Conservation (phyloP, 1,284 basidiomycete genomes). For the Flammula alnicola region DNA sequence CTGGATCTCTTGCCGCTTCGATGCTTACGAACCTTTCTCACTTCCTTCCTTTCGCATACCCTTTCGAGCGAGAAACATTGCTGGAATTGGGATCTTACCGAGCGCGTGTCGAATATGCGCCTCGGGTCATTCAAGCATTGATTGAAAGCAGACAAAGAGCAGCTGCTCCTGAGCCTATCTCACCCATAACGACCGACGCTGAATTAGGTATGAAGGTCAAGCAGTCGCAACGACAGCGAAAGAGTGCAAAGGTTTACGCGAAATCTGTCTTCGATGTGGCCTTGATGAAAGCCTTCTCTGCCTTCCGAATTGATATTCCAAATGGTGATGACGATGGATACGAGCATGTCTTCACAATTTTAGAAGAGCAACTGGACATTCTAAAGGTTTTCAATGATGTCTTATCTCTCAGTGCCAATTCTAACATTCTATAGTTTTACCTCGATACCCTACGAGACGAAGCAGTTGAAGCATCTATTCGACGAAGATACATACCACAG, state of each 20-base stretch:
- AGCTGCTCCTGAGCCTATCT: neutral
- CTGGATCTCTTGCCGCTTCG: too few species aligned
- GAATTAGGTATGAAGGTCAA: conserved; percentile 10
- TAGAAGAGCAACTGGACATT: conserved; percentile 7
- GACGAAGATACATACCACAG: conserved; percentile 2
- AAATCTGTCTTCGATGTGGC: conserved; percentile 12
- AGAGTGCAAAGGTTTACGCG: conserved; percentile 9
- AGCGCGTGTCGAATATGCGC: conserved; percentile 14
- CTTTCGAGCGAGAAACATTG: conserved; percentile 17
- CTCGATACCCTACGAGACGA: conserved; percentile 10
- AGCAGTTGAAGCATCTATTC: conserved; percentile 13
- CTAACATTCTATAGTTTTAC: conserved; percentile 16
- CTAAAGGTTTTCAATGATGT: conserved; percentile 12
- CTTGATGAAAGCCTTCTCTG: conserved; percentile 14
- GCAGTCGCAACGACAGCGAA: conserved; percentile 15
- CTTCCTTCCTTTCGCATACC: conserved; percentile 18
- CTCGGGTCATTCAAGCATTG: conserved; percentile 14
- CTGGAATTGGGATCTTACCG: conserved; percentile 7
- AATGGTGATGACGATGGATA: conserved; percentile 5
- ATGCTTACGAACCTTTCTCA: conserved; percentile 19
- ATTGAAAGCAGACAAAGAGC: neutral
- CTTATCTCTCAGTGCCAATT: neutral
- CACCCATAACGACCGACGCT: too few species aligned
- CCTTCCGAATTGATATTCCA: conserved; percentile 10
- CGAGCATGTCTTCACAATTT: neutral